Percentiles rank a stretch among this genome's conserved stretches.
phyloP scores from a whole-genome alignment of 306 rosid species.

The Dryas drummondii region DNA sequence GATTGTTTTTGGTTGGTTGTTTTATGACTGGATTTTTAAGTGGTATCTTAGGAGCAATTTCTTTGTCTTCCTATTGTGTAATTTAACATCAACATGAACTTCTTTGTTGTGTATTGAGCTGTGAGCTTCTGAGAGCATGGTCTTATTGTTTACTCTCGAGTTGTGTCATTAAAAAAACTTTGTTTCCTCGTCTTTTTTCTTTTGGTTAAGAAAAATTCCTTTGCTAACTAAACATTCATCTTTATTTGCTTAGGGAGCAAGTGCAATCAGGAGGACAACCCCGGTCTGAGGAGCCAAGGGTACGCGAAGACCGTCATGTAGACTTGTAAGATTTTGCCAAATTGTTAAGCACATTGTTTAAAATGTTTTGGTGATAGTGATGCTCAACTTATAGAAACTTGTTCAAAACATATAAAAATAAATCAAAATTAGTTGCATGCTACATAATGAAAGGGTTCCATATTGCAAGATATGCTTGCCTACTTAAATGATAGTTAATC shows the following conservation, averaged over 20 bases:
- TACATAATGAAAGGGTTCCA: not conserved
- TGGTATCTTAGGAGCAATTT: not conserved
- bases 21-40: not conserved
- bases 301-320: constrained; percentile 71
- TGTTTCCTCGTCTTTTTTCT: not conserved
- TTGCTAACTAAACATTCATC: constrained; percentile 8
- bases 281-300: constrained; percentile 93
- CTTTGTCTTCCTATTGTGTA: not conserved
- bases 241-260: constrained; percentile 72
- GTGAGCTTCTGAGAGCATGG: not conserved
- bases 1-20: not conserved
- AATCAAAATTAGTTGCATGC: not conserved
- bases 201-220: not conserved
- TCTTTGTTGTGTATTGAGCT: not conserved
- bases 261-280: constrained; percentile 67
- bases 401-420: not conserved
- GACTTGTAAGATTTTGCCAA: constrained; percentile 57
- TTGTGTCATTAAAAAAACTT: not conserved
- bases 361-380: constrained; percentile 8
- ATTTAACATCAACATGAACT: not conserved
- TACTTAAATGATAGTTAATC: not conserved
- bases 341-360: not conserved
- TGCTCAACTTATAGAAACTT: not conserved
- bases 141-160: not conserved
- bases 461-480: not conserved